Evolutionary conservation across 805 yeast species (phyloP), one percentile per base, ranked within the genome.

Genomic region (Yarrowia deformans): DNA sequence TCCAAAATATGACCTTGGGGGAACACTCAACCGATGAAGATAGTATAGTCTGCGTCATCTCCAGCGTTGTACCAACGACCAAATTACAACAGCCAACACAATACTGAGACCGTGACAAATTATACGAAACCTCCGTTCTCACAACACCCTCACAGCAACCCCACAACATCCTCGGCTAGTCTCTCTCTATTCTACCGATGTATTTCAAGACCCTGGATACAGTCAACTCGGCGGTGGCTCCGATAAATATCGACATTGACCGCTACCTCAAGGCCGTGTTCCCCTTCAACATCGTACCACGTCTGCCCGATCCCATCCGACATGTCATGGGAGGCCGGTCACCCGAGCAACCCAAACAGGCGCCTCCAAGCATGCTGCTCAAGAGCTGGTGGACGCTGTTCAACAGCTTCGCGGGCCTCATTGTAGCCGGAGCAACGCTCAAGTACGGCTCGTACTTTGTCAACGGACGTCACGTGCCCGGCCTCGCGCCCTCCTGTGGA

Each of bases 401-500:
- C 48, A 63, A 63, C 56, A 75, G 79, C 1, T 75, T 77, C 70
- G 73, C 74, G 1, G 78, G 76, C 13, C 71, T 78, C 71, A 67
- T 75, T 13, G 70, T 72, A 14, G 72, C 73, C 14, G 67, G 72
- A 54, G 72, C 73, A 4, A 71, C 76, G 9, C 72, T 72, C 70
- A 70, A 69, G 48, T 74, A 74, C 61, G 74, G 75, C 10, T 69
- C 74, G 13, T 66, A 74, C 19, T 75, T 73, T 68, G 68, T 67
- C n/a, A n/a, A 69, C 40, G 69, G 68, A 7, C 46, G 67, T 1
- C 72, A 73, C 70, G 74, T 76, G 10, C 74, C 75, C 1, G 69
- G 61, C 7, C 42, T 78, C 4, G 71, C 78, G 16, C 81, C 81
- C 2, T 75, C 78, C 18, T 77, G 77, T 71, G 91, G 88, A 0